Evolutionary conservation across 1,284 basidiomycete genomes (phyloP).

Genomic region (Microbotryum intermedium): DNA sequence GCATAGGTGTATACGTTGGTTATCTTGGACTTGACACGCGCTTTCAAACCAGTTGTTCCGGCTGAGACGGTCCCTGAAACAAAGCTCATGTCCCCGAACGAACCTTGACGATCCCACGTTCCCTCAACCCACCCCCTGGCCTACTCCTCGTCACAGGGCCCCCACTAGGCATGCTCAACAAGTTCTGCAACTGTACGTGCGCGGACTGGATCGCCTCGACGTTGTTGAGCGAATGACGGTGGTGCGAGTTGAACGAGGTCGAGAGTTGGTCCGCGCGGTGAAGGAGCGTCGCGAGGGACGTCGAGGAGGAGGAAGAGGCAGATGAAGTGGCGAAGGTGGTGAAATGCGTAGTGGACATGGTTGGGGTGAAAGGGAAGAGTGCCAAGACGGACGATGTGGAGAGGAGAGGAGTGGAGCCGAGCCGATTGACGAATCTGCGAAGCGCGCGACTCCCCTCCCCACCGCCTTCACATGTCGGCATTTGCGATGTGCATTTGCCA

Average conservation of each 20-base stretch:
- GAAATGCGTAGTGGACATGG: too few relatives aligned
- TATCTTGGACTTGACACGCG: too few relatives aligned
- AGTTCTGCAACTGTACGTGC: constrained; percentile 22
- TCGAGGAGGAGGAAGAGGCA: not conserved
- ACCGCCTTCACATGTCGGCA: too few relatives aligned
- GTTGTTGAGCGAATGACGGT: constrained; percentile 15
- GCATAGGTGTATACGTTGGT: constrained; percentile 4
- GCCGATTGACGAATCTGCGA: too few relatives aligned
- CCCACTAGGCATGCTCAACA: constrained; percentile 12
- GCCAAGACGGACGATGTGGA: too few relatives aligned
- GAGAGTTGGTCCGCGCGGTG: constrained; percentile 25
- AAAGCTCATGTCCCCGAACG: not conserved
- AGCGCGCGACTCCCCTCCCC: too few relatives aligned
- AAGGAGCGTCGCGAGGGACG: constrained; percentile 16
- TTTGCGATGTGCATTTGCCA: too few relatives aligned
- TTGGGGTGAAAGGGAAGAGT: too few relatives aligned
- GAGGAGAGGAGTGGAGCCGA: too few relatives aligned
- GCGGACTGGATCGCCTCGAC: constrained; percentile 16
- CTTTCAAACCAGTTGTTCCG: too few relatives aligned
- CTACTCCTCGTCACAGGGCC: constrained; percentile 17
- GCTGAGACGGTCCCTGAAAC: too few relatives aligned
- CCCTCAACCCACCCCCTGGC: constrained; percentile 25
- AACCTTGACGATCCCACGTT: constrained; percentile 17
- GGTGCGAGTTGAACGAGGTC: constrained; percentile 23
- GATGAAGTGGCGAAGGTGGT: too few relatives aligned